Evolutionary conservation across 805 yeast species (phyloP).

Genomic region (Alloascoidea hylecoeti): DNA sequence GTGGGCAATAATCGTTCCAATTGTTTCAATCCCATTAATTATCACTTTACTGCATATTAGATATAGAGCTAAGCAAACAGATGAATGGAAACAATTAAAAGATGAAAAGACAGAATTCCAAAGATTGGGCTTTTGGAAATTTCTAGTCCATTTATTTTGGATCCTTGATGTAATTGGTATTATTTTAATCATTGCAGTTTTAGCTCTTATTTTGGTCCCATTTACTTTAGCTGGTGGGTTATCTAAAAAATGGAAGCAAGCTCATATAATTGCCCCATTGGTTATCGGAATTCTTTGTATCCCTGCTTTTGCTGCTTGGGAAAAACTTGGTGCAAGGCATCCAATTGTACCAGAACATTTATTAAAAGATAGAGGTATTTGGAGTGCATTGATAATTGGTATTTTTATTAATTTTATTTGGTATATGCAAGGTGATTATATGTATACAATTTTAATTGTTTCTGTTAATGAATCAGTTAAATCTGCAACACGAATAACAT

Average conservation of each 20-base stretch:
- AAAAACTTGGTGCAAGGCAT: constrained; percentile 33
- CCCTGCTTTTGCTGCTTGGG: constrained; percentile 52
- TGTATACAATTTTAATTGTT: constrained; percentile 53
- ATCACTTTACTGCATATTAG: constrained; percentile 41
- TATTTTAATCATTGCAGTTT: constrained; percentile 33
- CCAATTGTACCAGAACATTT: constrained; percentile 53
- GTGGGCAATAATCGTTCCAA: constrained; percentile 69
- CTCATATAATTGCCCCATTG: constrained; percentile 51
- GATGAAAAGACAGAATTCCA: constrained; percentile 24
- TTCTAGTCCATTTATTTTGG: constrained; percentile 29
- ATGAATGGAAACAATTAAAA: constrained; percentile 30
- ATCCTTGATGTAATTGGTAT: constrained; percentile 53
- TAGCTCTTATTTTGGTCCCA: constrained; percentile 59
- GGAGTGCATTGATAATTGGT: constrained; percentile 53
- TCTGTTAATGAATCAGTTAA: constrained; percentile 41
- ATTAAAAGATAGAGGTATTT: constrained; percentile 55
- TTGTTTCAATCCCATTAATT: constrained; percentile 46
- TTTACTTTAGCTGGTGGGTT: constrained; percentile 65
- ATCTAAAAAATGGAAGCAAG: constrained; percentile 38
- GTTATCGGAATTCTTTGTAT: constrained; percentile 50
- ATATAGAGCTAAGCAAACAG: constrained; percentile 32
- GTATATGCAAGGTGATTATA: constrained; percentile 56
- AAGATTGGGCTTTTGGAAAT: constrained; percentile 18
- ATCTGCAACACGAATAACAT: constrained; percentile 56
- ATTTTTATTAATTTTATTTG: constrained; percentile 45